Evolutionary conservation across 441 rosid species (phyloP).

Genomic region (Pelargonium cotyledonis): DNA sequence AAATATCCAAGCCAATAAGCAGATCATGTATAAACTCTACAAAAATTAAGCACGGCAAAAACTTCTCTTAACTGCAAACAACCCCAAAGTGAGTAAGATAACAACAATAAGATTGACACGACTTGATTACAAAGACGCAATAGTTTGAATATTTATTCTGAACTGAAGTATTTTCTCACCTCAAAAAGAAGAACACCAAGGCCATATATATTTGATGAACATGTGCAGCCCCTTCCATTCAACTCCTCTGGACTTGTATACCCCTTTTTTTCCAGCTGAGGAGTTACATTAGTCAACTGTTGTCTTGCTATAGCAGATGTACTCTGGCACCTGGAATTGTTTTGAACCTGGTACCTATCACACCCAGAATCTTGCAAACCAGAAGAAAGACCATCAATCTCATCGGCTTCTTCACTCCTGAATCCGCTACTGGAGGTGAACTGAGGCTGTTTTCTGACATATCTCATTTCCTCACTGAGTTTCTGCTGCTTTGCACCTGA

Average conservation of each 20-base stretch:
- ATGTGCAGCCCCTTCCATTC: constrained; percentile 40
- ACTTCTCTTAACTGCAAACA: background rate
- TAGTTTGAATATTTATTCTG: constrained; percentile 15
- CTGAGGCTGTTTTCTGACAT: constrained; percentile 26
- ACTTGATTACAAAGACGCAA: background rate
- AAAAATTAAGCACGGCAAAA: background rate
- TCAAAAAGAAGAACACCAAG: constrained; percentile 87
- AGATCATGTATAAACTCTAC: background rate
- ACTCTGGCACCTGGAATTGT: constrained; percentile 21
- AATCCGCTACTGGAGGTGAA: constrained; percentile 28
- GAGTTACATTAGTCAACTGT: constrained; percentile 29
- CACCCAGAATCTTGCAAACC: constrained; percentile 29
- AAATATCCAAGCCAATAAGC: background rate
- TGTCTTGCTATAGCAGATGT: constrained; percentile 27
- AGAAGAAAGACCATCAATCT: constrained; percentile 21
- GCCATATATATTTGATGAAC: constrained; percentile 70
- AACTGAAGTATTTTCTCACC: constrained; percentile 34
- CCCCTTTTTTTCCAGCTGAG: constrained; percentile 78
- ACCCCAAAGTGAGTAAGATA: background rate
- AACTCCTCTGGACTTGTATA: constrained; percentile 81
- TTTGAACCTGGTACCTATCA: constrained; percentile 28
- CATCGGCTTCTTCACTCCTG: constrained; percentile 22
- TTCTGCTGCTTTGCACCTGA: constrained; percentile 44
- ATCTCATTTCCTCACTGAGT: constrained; percentile 24
- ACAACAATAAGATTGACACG: background rate